Evolutionary conservation across 441 rosid species (phyloP), one percentile per base, ranked within the genome.

Genomic region (Pelargonium fulgidum): DNA sequence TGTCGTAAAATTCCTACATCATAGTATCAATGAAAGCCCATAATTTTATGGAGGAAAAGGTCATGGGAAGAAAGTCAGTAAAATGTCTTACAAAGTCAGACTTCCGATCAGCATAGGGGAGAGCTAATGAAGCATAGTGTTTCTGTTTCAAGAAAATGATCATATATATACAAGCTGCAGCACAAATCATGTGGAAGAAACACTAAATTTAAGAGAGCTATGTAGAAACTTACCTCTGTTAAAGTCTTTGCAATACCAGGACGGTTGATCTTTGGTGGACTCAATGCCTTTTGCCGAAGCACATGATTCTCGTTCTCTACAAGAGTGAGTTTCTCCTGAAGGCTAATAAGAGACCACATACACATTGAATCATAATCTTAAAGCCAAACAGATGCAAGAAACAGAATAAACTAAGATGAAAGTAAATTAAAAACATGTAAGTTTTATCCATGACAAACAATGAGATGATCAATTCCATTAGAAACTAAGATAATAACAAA

Each of bases 221-320:
- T 1, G 33, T 33, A 68, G 22, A 58, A 70, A 82, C 99, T 81
- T 85, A 92, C 98, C 50, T 94, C 95, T 10, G 87, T 82, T 77
- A 83, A 78, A 70, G 87, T 70, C 77, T 85, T 88, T 68, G 77
- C 68, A 66, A 82, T 62, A 76, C 73, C 74, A 70, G 82, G 6
- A 8, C 85, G 88, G 71, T 73, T 81, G 74, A 78, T 80, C 72
- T 80, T 88, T 13, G 94, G 84, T 67, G 75, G 75, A 75, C 77
- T 84, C 75, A 90, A 69, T 42, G 96, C 84, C 69, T 86, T 92
- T 81, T 90, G 96, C 75, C 92, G 83, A 74, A 95, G 82, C 68
- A 89, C 89, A 73, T 78, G 96, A 81, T 92, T 94, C 83, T 94
- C 99, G 75, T 89, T 87, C 77, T 94, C 99, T 65, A 86, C 22